A percentile compares a stretch with the other conserved stretches of the same genome.
Conservation (phyloP, 2,329 filamentous ascomycete genomes). For the Penicillium sp. region DNA sequence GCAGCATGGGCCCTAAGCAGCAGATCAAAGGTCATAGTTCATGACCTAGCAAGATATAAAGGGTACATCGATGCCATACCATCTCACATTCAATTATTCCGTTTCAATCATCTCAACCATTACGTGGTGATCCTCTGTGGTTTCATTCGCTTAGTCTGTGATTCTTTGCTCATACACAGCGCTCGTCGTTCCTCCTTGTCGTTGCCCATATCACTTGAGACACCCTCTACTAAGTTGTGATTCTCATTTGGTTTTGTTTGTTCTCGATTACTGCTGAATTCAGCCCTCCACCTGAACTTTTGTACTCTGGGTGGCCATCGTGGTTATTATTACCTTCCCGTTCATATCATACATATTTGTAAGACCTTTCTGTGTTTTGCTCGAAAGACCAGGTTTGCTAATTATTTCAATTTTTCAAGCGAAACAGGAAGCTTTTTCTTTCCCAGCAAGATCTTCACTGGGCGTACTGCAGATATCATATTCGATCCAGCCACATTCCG, state of each 20-base stretch:
- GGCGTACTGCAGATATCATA: background rate
- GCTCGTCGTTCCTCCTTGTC: background rate
- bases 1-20: background rate
- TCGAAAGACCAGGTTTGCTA: background rate
- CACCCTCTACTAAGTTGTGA: background rate
- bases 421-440: background rate
- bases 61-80: constrained; percentile 9
- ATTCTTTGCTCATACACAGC: background rate
- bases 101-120: background rate
- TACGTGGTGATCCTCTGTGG: background rate
- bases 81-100: background rate
- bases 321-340: constrained; percentile 1
- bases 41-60: constrained; percentile 5
- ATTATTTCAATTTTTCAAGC: background rate
- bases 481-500: background rate
- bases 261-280: background rate
- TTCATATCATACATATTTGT: background rate
- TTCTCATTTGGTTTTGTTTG: background rate
- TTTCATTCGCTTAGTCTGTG: background rate
- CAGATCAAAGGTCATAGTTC: background rate
- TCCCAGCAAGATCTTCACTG: background rate
- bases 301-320: constrained; percentile 1
- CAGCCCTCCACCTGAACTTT: background rate
- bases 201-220: background rate
- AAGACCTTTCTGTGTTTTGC: background rate